phyloP scores from a whole-genome alignment of 306 rosid species.

The Quercus parvula region DNA sequence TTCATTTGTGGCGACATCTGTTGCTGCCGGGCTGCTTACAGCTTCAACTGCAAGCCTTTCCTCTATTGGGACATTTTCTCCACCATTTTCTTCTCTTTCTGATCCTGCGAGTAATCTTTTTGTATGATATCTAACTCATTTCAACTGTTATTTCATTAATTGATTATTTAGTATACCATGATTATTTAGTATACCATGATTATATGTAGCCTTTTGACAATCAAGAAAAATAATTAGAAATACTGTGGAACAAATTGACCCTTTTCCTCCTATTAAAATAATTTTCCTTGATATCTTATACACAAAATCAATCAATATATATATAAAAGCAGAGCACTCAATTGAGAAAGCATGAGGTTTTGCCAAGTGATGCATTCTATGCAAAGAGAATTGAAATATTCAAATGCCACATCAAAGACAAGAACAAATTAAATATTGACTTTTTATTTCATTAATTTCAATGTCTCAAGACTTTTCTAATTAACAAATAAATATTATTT shows the following conservation, averaged over 20 bases:
- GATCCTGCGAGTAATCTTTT: constrained; percentile 82
- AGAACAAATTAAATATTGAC: too few relatives aligned
- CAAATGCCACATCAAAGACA: too few relatives aligned
- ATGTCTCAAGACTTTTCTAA: too few relatives aligned
- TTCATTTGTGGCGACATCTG: constrained; percentile 56
- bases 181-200: background rate
- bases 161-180: background rate
- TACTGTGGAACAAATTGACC: background rate
- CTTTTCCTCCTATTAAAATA: background rate
- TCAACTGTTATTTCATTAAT: background rate
- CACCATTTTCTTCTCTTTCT: constrained; percentile 51
- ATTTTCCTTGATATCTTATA: background rate
- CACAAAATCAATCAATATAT: background rate
- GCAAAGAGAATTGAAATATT: too few relatives aligned
- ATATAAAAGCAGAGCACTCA: too few relatives aligned
- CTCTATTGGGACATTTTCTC: constrained; percentile 41
- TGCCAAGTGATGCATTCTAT: too few relatives aligned
- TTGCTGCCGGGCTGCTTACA: constrained; percentile 70
- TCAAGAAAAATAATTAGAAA: background rate
- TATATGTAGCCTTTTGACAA: background rate
- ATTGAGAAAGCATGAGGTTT: too few relatives aligned
- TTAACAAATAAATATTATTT: too few relatives aligned
- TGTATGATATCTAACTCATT: constrained; percentile 40
- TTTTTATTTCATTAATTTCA: too few relatives aligned
- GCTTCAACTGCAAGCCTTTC: constrained; percentile 83